Evolutionary conservation across 2,329 filamentous ascomycete species (phyloP), one percentile per base, ranked within the genome.

Genomic region (Sclerotinia glacialis): DNA sequence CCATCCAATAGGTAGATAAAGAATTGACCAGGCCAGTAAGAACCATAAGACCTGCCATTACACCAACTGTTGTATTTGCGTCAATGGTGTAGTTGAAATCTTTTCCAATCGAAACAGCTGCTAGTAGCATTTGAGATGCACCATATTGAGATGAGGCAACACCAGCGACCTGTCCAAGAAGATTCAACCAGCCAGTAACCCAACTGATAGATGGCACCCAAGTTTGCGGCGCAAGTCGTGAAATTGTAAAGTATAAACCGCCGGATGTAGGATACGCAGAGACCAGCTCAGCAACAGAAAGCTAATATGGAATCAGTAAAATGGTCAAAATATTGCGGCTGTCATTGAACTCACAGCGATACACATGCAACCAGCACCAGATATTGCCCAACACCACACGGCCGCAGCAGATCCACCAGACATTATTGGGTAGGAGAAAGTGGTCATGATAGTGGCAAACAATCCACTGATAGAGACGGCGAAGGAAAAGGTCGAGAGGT

Each of bases 331-430:
- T 14, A 18, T n/a, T 31, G 26, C 5, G 12, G 28, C 23, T 55
- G 14, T 2, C 37, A 28, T 21, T 40, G 28, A 34, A 74, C 74
- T 72, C 56, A 76, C 73, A 59, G 79, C 79, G 62, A 86, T 83
- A 70, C 83, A 85, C 78, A 86, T 81, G 67, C 83, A 85, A 14
- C 84, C 84, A 54, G 79, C 77, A 63, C 84, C 84, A 37, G 82
- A 82, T 67, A 86, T 83, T 59, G 84, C 72, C 84, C 84, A 86
- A 74, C 81, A 85, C 84, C 84, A 86, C 5, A 86, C 79, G 9
- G 79, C 83, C 8, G 83, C 79, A 31, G 83, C 80, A 46, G 81
- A 78, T 61, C 84, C 84, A 68, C 83, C 83, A 18, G 83, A 83
- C 53, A 77, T 75, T 34, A 86, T 78, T 1, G 84, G 83, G 71